These are phyloP conservation scores for Aspergillus asperescens DNA, from an alignment of 495 filamentous ascomycete species.

Conservation along the genomic window DNA sequence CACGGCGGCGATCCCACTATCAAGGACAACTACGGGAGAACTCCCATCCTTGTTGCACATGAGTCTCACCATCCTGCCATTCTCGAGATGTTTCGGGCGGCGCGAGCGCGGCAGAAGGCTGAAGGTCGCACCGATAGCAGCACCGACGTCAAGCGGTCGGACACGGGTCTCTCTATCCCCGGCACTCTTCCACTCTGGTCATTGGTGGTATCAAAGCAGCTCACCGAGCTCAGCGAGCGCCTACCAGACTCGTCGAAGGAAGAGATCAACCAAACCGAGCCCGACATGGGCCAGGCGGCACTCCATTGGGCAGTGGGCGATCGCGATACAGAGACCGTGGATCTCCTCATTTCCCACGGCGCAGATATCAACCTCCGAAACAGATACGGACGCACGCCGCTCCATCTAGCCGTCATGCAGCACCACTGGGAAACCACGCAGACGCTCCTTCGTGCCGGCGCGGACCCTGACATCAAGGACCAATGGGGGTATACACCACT, in stretches of 20 bases:
- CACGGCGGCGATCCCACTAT: constrained; percentile 8
- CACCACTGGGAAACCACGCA: neutral
- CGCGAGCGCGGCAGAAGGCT: neutral
- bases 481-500: neutral
- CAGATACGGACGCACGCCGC: constrained; percentile 4
- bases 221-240: neutral
- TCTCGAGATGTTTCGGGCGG: neutral
- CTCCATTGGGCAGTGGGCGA: neutral
- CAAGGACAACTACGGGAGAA: constrained; percentile 8
- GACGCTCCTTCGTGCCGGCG: neutral
- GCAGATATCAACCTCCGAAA: constrained; percentile 4
- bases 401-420: neutral
- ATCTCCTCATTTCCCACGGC: neutral
- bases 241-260: neutral
- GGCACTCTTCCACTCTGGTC: constrained; percentile 7
- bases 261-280: constrained; percentile 4
- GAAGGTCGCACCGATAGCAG: neutral
- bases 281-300: constrained; percentile 9
- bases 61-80: neutral
- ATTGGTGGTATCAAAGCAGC: neutral
- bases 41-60: constrained; percentile 3
- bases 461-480: neutral
- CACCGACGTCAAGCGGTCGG: neutral
- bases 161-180: neutral
- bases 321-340: neutral